Evolutionary conservation across 1,284 basidiomycete genomes (phyloP).

Genomic region (Melanopsichium pennsylvanicum): DNA sequence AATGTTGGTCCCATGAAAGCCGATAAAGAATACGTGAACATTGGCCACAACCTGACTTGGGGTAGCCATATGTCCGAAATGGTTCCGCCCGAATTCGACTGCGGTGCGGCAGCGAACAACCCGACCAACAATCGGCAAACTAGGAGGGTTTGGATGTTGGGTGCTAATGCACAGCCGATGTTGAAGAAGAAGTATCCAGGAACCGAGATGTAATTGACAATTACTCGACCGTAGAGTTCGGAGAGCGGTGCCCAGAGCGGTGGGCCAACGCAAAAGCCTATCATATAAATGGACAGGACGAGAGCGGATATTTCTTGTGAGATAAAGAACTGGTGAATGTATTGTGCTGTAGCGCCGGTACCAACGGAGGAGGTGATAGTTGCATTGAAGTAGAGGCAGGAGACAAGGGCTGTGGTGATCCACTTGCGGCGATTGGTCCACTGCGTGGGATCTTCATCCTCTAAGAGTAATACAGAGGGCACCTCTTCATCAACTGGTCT

Average conservation of each 20-base stretch:
- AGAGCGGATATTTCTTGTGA: slow-evolving; percentile 28
- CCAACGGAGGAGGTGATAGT: slow-evolving; percentile 40
- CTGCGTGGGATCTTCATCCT: slow-evolving; percentile 30
- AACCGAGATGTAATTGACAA: slow-evolving; percentile 46
- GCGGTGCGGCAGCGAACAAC: slow-evolving; percentile 44
- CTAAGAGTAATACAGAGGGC: slow-evolving; percentile 19
- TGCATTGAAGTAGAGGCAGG: slow-evolving; percentile 29
- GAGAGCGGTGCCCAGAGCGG: slow-evolving; percentile 49
- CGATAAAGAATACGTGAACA: slow-evolving; percentile 43
- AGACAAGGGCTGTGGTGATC: slow-evolving; percentile 34
- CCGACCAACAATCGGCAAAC: slow-evolving; percentile 47
- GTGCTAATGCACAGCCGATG: slow-evolving; percentile 43
- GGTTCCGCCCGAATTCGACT: slow-evolving; percentile 33
- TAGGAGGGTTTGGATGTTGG: slow-evolving; percentile 38
- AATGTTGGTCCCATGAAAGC: slow-evolving; percentile 44
- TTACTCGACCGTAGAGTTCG: slow-evolving; percentile 45
- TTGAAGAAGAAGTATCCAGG: slow-evolving; percentile 45
- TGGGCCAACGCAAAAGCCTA: slow-evolving; percentile 50
- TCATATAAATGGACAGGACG: slow-evolving; percentile 44
- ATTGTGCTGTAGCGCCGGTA: slow-evolving; percentile 31
- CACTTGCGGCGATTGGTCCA: slow-evolving; percentile 35
- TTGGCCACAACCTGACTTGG: slow-evolving; percentile 33
- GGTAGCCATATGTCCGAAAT: slow-evolving; percentile 40
- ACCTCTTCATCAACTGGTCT: not conserved
- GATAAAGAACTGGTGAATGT: slow-evolving; percentile 30